These are phyloP conservation scores for Neonectria sp. DNA, from an alignment of 2,329 filamentous ascomycete species.

Conservation along the genomic window DNA sequence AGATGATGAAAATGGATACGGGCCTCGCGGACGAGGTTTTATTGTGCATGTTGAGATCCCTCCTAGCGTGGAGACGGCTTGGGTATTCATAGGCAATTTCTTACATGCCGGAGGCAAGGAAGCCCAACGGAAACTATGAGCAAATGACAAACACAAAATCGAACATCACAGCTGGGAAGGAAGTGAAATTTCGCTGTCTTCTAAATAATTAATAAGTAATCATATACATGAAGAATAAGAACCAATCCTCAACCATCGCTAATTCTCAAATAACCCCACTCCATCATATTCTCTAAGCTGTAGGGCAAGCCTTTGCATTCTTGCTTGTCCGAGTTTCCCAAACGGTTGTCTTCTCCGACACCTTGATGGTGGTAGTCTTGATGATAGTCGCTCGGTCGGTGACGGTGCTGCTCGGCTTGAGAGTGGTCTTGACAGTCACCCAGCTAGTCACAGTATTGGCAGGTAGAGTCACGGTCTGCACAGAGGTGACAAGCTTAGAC, in stretches of 20 bases:
- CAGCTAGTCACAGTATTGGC: slow-evolving; percentile 40
- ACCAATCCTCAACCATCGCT: neutral
- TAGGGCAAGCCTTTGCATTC: slow-evolving; percentile 25
- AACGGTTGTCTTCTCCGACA: slow-evolving; percentile 9
- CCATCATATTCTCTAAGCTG: neutral
- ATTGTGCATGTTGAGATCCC: slow-evolving; percentile 39
- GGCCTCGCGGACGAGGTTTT: slow-evolving; percentile 37
- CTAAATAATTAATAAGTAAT: neutral
- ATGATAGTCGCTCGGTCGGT: slow-evolving; percentile 30
- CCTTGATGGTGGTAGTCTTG: slow-evolving; percentile 35
- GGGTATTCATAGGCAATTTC: slow-evolving; percentile 1
- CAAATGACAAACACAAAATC: too few species aligned
- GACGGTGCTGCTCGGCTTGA: slow-evolving; percentile 39
- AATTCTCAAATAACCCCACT: neutral
- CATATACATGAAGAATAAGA: neutral
- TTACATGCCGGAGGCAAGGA: neutral
- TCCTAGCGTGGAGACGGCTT: slow-evolving; percentile 28
- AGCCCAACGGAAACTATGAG: too few species aligned
- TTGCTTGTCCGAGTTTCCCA: slow-evolving; percentile 22
- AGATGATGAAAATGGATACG: slow-evolving; percentile 40
- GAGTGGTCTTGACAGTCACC: slow-evolving; percentile 44
- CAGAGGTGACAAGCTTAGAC: slow-evolving; percentile 13
- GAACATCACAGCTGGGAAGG: neutral
- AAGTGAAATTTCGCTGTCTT: neutral
- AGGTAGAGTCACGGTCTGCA: slow-evolving; percentile 38